A percentile compares a stretch with the other conserved stretches of the same genome.
phyloP scores from a whole-genome alignment of 768 basidiomycete genomes.

The Pilatotrama ljubarskyi region DNA sequence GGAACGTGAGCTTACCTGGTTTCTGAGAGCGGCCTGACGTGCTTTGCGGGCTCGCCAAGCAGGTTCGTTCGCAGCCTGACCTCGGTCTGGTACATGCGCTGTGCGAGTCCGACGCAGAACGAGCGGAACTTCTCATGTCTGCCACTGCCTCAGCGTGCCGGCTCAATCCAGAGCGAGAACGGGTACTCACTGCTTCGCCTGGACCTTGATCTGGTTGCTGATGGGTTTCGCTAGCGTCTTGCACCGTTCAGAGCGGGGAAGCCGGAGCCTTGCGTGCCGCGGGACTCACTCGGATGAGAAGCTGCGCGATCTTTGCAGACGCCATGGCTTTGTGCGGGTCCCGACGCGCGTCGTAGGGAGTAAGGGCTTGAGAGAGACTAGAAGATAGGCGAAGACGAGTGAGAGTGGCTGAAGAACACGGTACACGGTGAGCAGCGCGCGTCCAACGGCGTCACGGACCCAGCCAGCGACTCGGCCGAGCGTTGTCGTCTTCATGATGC shows the following conservation, averaged over 20 bases:
- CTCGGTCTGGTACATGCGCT: slow-evolving; percentile 75
- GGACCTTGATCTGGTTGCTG: slow-evolving; percentile 62
- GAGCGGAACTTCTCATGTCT: slow-evolving; percentile 75
- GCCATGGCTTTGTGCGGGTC: slow-evolving; percentile 49
- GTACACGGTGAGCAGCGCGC: neutral
- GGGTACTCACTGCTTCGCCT: slow-evolving; percentile 67
- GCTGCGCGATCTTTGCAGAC: slow-evolving; percentile 69
- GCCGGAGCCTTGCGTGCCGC: neutral
- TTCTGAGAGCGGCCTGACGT: slow-evolving; percentile 77
- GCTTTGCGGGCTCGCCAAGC: slow-evolving; percentile 71
- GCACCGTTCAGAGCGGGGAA: slow-evolving; percentile 17
- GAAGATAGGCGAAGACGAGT: neutral
- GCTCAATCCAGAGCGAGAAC: neutral
- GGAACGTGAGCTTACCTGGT: slow-evolving; percentile 48
- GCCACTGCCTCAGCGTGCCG: neutral
- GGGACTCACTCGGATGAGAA: slow-evolving; percentile 66
- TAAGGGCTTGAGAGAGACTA: neutral
- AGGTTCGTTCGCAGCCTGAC: slow-evolving; percentile 71
- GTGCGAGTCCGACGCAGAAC: slow-evolving; percentile 73
- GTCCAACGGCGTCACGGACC: neutral
- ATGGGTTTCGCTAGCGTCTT: slow-evolving; percentile 89
- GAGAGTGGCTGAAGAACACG: neutral
- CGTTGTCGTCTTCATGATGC: slow-evolving; percentile 6
- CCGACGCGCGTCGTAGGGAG: neutral
- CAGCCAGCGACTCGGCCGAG: slow-evolving; percentile 2